phyloP scores from a whole-genome alignment of 768 basidiomycete genomes.

The Tricholomella constricta region DNA sequence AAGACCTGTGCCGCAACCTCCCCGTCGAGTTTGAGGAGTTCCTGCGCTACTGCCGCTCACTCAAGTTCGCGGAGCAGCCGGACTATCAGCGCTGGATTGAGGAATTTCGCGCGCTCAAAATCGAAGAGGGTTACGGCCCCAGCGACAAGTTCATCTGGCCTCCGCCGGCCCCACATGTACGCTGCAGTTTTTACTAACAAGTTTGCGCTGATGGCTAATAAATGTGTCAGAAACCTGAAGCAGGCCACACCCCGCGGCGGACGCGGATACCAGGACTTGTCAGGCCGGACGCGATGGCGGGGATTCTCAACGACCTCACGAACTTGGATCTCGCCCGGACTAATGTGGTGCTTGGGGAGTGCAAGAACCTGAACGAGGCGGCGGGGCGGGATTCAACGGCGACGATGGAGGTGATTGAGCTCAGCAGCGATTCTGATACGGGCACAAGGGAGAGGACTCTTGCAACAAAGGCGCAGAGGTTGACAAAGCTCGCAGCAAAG shows the following conservation, averaged over 20 bases:
- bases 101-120: conserved; percentile 65
- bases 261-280: conserved; percentile 35
- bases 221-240: neutral
- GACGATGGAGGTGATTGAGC: conserved; percentile 43
- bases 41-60: conserved; percentile 66
- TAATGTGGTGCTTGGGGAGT: conserved; percentile 50
- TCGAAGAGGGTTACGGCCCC: conserved; percentile 57
- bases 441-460: conserved; percentile 32
- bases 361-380: conserved; percentile 46
- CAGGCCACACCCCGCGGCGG: conserved; percentile 37
- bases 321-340: conserved; percentile 48
- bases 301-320: conserved; percentile 58
- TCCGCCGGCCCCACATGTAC: conserved; percentile 44
- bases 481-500: conserved; percentile 48
- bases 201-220: conserved; percentile 22
- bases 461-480: conserved; percentile 53
- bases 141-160: conserved; percentile 75
- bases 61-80: conserved; percentile 69
- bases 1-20: conserved; percentile 67
- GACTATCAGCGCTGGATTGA: conserved; percentile 67
- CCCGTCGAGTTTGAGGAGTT: conserved; percentile 79
- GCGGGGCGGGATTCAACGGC: conserved; percentile 25
- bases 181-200: conserved; percentile 13
- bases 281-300: conserved; percentile 48
- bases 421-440: conserved; percentile 44